A percentile compares a stretch with the other conserved stretches of the same genome.
Conservation (phyloP, 805 yeast genomes). For the Wickerhamiella azyma region DNA sequence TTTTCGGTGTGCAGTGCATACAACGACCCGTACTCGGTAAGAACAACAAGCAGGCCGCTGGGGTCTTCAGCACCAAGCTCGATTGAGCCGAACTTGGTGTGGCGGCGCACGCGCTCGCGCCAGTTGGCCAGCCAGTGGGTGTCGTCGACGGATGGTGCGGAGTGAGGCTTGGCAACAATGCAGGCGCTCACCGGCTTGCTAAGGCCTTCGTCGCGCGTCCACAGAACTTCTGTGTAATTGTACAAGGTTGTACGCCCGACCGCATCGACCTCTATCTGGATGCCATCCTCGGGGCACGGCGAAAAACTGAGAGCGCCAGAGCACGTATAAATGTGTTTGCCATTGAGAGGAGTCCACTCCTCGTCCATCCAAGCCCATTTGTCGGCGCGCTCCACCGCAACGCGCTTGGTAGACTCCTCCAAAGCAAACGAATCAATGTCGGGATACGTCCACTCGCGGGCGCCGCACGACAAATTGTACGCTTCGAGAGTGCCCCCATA, state of each 20-base stretch:
- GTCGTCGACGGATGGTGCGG: not conserved
- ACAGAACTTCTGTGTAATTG: not conserved
- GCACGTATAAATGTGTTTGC: not conserved
- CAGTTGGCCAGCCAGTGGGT: not conserved
- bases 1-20: not conserved
- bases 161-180: not conserved
- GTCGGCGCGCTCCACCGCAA: not conserved
- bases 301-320: not conserved
- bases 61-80: too few relatives aligned
- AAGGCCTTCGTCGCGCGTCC: constrained; percentile 5
- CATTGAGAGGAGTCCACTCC: not conserved
- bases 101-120: not conserved
- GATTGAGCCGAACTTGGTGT: not conserved
- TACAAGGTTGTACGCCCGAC: not conserved
- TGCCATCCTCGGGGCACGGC: not conserved
- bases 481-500: not conserved
- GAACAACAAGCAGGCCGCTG: not conserved
- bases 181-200: constrained; percentile 1
- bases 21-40: not conserved
- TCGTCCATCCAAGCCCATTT: not conserved
- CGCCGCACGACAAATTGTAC: not conserved
- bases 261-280: not conserved
- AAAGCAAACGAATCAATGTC: constrained; percentile 3
- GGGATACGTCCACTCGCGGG: constrained; percentile 4
- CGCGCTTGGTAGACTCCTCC: not conserved